Evolutionary conservation across 805 yeast species (phyloP), one percentile per base, ranked within the genome.

Genomic region (Candida germanica): DNA sequence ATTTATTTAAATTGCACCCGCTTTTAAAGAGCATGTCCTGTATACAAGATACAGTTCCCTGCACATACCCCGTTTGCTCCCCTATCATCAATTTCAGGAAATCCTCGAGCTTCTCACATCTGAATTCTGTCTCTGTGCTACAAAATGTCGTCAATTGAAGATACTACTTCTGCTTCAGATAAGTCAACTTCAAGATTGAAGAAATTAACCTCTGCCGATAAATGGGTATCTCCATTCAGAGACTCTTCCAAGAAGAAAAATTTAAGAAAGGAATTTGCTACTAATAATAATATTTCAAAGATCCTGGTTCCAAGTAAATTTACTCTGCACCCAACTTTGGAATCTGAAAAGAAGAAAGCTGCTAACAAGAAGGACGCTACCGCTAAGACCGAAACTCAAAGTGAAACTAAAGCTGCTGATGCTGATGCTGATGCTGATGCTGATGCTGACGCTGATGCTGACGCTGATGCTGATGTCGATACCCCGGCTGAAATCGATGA

Each of bases 161-260:
- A 15, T 17, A 36, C 38, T 15, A 35, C 43, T 14, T 21, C 30
- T 4, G 31, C 38, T 17, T 27, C 32, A 5, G 9, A 23, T 40
- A n/a, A 33, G 26, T n/a, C 38, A 17, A 37, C 30, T 14, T 31
- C 42, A 20, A 48, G 42, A 38, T 54, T 61, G 39, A 58, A 59
- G 42, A 49, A 58, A 43, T 56, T 59, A 47, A 49, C 62, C 18
- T 45, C 59, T 18, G 53, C 58, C 25, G 55, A 59, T 2, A 42
- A 42, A 33, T 67, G 72, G 71, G 57, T 59, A 10, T 66, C 72
- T 4, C 73, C 72, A n/a, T 67, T 67, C 32, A 56, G 73, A 48
- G 41, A 50, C 18, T 31, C 52, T 8, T 41, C 49, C 5, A 20
- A 44, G 25, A 51, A 46, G 31, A 59, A 57, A 49, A 64, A 59